These are phyloP conservation scores for Clonostachys sp. DNA, from an alignment of 2,329 filamentous ascomycete genomes.

Conservation along the genomic window DNA sequence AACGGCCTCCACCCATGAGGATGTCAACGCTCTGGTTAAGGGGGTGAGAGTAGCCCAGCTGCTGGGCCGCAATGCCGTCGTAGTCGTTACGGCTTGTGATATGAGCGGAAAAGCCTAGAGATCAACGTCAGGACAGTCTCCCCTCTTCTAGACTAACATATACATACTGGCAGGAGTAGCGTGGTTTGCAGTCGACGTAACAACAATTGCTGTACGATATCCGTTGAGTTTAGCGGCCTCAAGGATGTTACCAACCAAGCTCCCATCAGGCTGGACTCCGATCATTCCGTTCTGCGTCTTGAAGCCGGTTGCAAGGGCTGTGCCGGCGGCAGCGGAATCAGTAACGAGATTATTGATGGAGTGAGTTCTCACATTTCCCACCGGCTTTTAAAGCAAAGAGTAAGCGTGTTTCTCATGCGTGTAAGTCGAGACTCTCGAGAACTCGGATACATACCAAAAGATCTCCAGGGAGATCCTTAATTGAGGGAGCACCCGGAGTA, in stretches of 20 bases:
- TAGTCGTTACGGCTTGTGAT: conserved; percentile 20
- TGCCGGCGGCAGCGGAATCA: conserved; percentile 28
- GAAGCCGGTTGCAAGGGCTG: conserved; percentile 27
- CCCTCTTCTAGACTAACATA: not conserved
- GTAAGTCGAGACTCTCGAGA: not conserved
- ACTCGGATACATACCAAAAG: not conserved
- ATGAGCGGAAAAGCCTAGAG: conserved; percentile 19
- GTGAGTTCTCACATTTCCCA: conserved; percentile 10
- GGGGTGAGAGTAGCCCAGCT: conserved; percentile 24
- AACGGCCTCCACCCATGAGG: conserved; percentile 27
- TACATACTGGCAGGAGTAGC: conserved; percentile 2
- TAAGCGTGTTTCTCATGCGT: not conserved
- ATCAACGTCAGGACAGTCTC: not conserved
- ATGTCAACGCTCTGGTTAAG: conserved; percentile 26
- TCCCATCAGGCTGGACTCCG: conserved; percentile 19
- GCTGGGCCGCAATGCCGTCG: conserved; percentile 25
- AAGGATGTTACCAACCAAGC: conserved; percentile 25
- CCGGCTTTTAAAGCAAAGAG: not conserved
- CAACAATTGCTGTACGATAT: conserved; percentile 27
- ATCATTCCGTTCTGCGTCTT: conserved; percentile 29
- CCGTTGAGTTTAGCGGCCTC: conserved; percentile 28
- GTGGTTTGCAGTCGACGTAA: conserved; percentile 15
- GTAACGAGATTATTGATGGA: conserved; percentile 25
- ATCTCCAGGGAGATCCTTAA: not conserved
- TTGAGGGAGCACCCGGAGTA: conserved; percentile 1